Percentiles rank a stretch among this genome's conserved stretches.
Evolutionary conservation across 768 basidiomycete species (phyloP).

Genomic region (Dentipellis fragilis): DNA sequence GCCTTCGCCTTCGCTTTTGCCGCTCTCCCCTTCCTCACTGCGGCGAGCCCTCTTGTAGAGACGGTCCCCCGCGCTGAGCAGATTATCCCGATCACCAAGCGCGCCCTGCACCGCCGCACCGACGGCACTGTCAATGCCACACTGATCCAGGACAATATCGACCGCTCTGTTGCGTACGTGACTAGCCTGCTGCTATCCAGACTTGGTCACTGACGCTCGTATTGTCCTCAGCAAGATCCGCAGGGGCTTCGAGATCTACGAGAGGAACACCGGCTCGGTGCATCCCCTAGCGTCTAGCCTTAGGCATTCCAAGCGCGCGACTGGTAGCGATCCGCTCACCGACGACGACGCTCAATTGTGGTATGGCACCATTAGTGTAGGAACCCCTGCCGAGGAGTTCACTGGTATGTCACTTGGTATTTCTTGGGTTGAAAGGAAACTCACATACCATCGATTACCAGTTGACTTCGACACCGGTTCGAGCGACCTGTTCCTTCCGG

Average conservation of each 20-base stretch:
- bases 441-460: neutral
- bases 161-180: neutral
- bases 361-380: slow-evolving; percentile 11
- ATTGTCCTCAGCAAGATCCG: slow-evolving; percentile 7
- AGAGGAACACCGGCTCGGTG: slow-evolving; percentile 7
- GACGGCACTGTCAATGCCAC: neutral
- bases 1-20: neutral
- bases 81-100: neutral
- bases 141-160: neutral
- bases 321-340: slow-evolving; percentile 1
- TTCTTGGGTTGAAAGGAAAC: neutral
- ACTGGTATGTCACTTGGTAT: neutral
- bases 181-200: neutral
- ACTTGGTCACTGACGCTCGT: neutral
- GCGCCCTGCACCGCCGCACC: neutral
- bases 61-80: neutral
- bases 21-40: neutral
- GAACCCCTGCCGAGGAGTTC: slow-evolving; percentile 7
- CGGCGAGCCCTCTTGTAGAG: neutral
- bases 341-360: slow-evolving; percentile 2
- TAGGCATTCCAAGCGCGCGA: neutral
- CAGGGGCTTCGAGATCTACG: slow-evolving; percentile 1
- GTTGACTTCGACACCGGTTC: slow-evolving; percentile 31
- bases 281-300: slow-evolving; percentile 1
- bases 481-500: slow-evolving; percentile 26